phyloP scores from a whole-genome alignment of 257 asterid genomes.

The Lycium ferocissimum region DNA sequence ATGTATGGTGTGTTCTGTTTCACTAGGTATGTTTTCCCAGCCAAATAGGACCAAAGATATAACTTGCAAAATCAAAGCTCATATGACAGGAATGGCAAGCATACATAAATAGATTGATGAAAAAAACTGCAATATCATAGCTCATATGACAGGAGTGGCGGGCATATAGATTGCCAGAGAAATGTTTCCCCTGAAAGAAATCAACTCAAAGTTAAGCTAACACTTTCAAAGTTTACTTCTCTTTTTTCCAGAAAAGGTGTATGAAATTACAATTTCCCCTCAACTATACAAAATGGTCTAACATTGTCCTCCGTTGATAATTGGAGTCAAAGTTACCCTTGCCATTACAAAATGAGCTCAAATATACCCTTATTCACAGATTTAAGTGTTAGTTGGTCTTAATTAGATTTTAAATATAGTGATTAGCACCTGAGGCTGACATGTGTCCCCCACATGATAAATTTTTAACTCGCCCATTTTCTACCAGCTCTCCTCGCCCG shows the following conservation, averaged over 20 bases:
- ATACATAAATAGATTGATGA: conserved; percentile 9
- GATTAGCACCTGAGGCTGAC: not conserved
- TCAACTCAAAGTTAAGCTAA: not conserved
- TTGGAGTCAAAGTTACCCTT: not conserved
- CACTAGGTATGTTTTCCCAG: conserved; percentile 13
- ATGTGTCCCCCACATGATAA: not conserved
- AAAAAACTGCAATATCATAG: not conserved
- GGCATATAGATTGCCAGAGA: not conserved
- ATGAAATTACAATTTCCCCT: not conserved
- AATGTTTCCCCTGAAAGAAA: not conserved
- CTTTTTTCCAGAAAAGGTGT: not conserved
- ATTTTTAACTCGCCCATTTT: not conserved
- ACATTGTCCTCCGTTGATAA: not conserved
- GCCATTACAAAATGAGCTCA: not conserved
- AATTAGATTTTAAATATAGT: not conserved
- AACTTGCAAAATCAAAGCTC: conserved; percentile 7
- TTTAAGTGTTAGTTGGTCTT: not conserved
- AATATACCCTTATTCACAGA: not conserved
- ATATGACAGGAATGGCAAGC: not conserved
- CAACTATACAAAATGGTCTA: not conserved
- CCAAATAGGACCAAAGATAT: not conserved
- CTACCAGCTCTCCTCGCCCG: not conserved
- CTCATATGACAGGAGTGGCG: not conserved
- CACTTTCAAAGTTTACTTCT: not conserved
- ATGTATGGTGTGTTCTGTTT: conserved; percentile 19